Base-by-base conservation (phyloP, 371 early-diverging fungal genomes). In the Polyrhizophydium stewartii region DNA sequence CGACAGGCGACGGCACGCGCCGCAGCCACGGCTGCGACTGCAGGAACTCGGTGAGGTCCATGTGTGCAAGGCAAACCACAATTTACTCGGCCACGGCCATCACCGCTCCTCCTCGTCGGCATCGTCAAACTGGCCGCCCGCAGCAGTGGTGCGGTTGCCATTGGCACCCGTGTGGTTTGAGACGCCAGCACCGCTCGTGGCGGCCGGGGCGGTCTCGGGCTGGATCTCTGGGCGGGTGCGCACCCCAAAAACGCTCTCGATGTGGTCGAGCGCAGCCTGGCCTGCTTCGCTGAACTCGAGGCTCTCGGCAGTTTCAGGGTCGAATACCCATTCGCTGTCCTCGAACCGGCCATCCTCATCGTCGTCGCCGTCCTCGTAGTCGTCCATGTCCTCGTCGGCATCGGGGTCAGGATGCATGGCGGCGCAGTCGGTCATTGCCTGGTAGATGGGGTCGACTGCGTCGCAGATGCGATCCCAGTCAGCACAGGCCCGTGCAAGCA, bases 391-490 rank as follows among this genome's bases (percentile, higher is more conserved):
- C 52, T 72, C 52, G 19, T 68, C 71, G 17, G 33, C 63, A 38
- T 71, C 65, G 46, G 75, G 76, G 56, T 89, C 90, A 9, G 88
- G 90, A 62, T 88, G 88, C 28, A 89, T 73, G 7, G 87, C 85
- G 0, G 89, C 89, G 66, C 92, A 92, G 12, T 86, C 84, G 16
- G 88, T 84, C 69, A 92, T 70, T 33, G 87, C 87, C 60, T 81
- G 75, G 69, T 85, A 92, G 25, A 89, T 76, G 6, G 72, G 75
- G 47, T 92, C 90, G 70, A 92, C 91, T 88, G 65, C 25, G 0
- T 55, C 31, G 22, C 16, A 33, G 31, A 10, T 12, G 31, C 37
- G 13, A 6, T 55, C 22, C 31, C 10, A 37, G 55, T 5, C 16
- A 53, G 33, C 28, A 13, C 45, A 25, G 49, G 12, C 6, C 3